Conservation (phyloP, 2,329 filamentous ascomycete species). For the Colletotrichum brevisporum region DNA sequence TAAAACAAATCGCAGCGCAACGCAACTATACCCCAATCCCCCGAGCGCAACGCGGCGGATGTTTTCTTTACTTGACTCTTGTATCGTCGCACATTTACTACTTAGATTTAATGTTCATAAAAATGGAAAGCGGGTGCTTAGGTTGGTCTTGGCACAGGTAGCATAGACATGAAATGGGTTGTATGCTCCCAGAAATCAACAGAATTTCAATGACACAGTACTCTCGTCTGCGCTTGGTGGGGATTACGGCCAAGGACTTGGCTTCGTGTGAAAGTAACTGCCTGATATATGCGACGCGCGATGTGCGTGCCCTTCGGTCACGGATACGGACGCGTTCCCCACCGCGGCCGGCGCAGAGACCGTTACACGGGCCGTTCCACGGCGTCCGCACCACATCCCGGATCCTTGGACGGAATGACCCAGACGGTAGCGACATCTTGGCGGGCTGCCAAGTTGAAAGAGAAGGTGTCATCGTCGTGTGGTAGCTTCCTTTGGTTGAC, state of each 20-base stretch:
- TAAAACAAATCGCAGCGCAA: constrained; percentile 11
- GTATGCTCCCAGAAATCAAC: background rate
- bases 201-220: constrained; percentile 5
- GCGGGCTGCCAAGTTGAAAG: background rate
- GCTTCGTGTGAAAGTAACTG: background rate
- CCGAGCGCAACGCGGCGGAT: background rate
- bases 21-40: background rate
- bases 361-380: constrained; percentile 1
- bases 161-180: constrained; percentile 1
- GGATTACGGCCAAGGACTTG: background rate
- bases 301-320: background rate
- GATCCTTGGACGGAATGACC: background rate
- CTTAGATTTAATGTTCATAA: constrained; percentile 34
- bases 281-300: background rate
- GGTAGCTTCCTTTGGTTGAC: too few species aligned
- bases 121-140: background rate
- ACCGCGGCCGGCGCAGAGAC: background rate
- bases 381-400: background rate
- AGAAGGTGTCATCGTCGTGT: background rate
- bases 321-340: background rate
- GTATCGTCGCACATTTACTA: background rate
- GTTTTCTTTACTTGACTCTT: constrained; percentile 22
- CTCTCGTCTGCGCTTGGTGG: too few species aligned
- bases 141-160: constrained; percentile 10
- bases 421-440: background rate